These are phyloP conservation scores for Skeletonema grethae DNA, from an alignment of 108 stramenopile species.

Conservation along the genomic window DNA sequence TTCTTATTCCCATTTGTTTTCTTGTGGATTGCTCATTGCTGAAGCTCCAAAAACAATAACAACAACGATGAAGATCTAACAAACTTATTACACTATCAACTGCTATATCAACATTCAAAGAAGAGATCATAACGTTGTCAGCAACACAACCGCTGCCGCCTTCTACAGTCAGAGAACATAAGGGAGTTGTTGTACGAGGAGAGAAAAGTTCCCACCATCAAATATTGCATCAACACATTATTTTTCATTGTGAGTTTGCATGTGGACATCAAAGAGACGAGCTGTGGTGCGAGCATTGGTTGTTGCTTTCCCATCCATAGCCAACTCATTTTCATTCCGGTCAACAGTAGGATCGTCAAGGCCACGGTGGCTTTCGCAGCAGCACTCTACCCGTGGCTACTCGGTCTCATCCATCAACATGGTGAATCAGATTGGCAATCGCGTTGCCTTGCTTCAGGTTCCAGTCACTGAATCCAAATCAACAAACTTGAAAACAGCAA, in stretches of 20 bases:
- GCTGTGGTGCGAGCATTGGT: constrained; percentile 1
- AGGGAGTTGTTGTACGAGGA: too few species aligned
- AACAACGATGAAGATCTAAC: too few species aligned
- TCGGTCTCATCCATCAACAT: constrained; percentile 6
- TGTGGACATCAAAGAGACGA: not conserved
- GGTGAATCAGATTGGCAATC: constrained; percentile 16
- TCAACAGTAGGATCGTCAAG: not conserved
- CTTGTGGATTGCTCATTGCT: too few species aligned
- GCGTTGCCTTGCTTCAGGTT: constrained; percentile 93
- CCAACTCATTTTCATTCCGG: constrained; percentile 1
- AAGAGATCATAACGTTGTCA: too few species aligned
- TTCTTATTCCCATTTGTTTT: too few species aligned
- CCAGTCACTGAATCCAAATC: constrained; percentile 80
- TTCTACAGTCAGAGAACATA: too few species aligned
- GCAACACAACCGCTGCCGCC: too few species aligned
- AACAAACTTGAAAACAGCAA: constrained; percentile 75
- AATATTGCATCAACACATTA: too few species aligned
- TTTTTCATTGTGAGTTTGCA: not conserved
- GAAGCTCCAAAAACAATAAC: too few species aligned
- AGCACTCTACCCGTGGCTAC: not conserved
- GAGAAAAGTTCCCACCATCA: too few species aligned
- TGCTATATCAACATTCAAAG: too few species aligned
- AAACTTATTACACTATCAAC: too few species aligned
- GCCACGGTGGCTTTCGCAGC: not conserved
- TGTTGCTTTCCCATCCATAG: not conserved